Evolutionary conservation across 2,329 filamentous ascomycete species (phyloP).

Genomic region (Trichoderma hamatum): DNA sequence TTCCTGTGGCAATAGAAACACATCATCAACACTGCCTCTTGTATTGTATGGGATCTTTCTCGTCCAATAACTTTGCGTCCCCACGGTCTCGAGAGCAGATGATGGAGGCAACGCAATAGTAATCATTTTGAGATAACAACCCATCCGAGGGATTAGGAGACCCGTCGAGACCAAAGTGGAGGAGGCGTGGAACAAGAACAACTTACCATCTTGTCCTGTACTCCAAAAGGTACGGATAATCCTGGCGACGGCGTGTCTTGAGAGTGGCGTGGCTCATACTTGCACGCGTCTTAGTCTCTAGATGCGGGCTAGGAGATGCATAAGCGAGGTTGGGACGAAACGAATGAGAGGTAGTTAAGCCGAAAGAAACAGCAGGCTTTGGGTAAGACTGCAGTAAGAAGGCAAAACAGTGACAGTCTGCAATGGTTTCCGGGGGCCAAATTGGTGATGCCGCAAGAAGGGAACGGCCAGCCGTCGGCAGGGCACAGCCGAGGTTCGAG

Average conservation of each 20-base stretch:
- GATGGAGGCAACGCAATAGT: neutral
- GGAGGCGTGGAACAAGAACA: slow-evolving; percentile 2
- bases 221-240: slow-evolving; percentile 79
- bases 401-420: neutral
- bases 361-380: neutral
- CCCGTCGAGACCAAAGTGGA: neutral
- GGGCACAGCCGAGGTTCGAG: slow-evolving; percentile 10
- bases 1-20: slow-evolving; percentile 57
- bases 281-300: slow-evolving; percentile 20
- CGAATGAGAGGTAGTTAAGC: neutral
- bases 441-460: neutral
- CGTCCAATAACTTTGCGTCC: neutral
- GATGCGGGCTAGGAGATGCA: neutral
- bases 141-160: neutral
- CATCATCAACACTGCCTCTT: slow-evolving; percentile 14
- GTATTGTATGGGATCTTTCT: neutral
- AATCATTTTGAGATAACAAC: neutral
- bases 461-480: neutral
- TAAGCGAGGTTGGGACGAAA: neutral
- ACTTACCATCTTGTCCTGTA: slow-evolving; percentile 83
- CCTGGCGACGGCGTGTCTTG: slow-evolving; percentile 66
- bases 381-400: neutral
- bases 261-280: slow-evolving; percentile 39
- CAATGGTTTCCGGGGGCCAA: neutral
- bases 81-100: neutral